Percentiles rank a stretch among this genome's conserved stretches.
Conservation (phyloP, 495 filamentous ascomycete genomes). For the Aspergillus asperescens region DNA sequence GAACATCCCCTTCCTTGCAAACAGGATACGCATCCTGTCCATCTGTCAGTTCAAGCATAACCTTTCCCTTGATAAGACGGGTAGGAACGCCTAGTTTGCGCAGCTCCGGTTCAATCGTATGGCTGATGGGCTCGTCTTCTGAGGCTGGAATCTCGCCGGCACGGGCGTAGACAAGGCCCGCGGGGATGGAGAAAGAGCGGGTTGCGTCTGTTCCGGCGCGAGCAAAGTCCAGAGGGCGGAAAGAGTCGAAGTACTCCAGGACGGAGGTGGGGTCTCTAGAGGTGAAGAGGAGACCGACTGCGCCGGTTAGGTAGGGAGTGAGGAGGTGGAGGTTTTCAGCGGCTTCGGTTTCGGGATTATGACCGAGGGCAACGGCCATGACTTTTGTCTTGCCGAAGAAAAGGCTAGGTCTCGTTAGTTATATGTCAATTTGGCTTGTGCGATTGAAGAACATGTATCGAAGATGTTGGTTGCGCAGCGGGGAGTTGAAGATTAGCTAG, state of each 20-base stretch:
- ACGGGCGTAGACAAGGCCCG: constrained; percentile 68
- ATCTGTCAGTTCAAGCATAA: constrained; percentile 72
- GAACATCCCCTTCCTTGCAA: constrained; percentile 71
- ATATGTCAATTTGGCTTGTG: too few relatives aligned
- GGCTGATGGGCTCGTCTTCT: constrained; percentile 79
- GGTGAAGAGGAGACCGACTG: constrained; percentile 88
- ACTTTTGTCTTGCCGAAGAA: constrained; percentile 99
- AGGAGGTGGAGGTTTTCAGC: constrained; percentile 67
- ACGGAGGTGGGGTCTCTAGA: constrained; percentile 61
- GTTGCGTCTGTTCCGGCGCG: constrained; percentile 75
- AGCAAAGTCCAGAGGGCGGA: constrained; percentile 73
- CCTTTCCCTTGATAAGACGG: constrained; percentile 78
- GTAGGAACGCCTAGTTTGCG: constrained; percentile 85
- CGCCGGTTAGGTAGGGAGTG: constrained; percentile 65
- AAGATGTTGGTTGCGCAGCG: neutral
- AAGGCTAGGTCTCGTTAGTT: constrained; percentile 47
- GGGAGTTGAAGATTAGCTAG: neutral
- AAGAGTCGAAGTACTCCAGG: constrained; percentile 59
- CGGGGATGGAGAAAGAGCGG: constrained; percentile 69
- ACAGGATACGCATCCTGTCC: constrained; percentile 63
- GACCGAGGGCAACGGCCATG: constrained; percentile 87
- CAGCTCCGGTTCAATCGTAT: constrained; percentile 82
- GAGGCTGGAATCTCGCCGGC: constrained; percentile 70
- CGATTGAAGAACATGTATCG: too few relatives aligned
- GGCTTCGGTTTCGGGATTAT: constrained; percentile 65